A percentile compares a stretch with the other conserved stretches of the same genome.
Conservation (phyloP, 768 basidiomycete species). For the Russula griseocarnosa region DNA sequence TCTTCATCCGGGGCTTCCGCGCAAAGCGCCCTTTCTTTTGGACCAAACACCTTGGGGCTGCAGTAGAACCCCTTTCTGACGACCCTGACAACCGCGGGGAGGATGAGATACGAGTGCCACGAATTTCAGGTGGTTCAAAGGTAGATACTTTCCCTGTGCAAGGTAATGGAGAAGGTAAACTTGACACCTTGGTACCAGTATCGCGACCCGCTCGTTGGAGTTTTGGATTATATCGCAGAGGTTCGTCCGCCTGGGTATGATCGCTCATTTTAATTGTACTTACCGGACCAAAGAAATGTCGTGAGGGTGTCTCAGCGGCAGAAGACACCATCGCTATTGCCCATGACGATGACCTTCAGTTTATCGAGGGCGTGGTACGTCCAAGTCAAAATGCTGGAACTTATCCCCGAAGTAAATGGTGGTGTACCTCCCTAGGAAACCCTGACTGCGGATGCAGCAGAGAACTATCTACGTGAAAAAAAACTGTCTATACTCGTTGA, state of each 20-base stretch:
- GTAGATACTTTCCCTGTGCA: neutral
- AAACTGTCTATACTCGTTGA: too few relatives aligned
- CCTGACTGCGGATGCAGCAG: too few relatives aligned
- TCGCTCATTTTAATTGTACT: neutral
- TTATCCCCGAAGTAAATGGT: neutral
- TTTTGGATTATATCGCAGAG: conserved; percentile 18
- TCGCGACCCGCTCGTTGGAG: too few relatives aligned
- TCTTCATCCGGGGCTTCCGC: conserved; percentile 18
- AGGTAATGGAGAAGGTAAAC: neutral
- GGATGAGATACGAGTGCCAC: neutral
- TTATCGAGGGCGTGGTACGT: conserved; percentile 8
- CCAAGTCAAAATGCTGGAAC: too few relatives aligned
- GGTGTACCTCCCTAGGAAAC: too few relatives aligned
- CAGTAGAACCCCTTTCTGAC: conserved; percentile 13
- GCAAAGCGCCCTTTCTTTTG: conserved; percentile 8
- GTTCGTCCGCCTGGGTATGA: neutral
- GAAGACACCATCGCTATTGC: conserved; percentile 6
- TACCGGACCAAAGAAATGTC: conserved; percentile 2
- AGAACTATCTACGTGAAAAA: too few relatives aligned
- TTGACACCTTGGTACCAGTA: neutral
- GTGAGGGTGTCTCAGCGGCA: neutral
- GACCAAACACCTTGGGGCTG: neutral
- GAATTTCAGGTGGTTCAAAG: neutral
- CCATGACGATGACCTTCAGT: conserved; percentile 15
- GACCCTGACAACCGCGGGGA: neutral